Evolutionary conservation across 179 eudicot species (phyloP), one percentile per base, ranked within the genome.

Genomic region (Nepenthes alata): DNA sequence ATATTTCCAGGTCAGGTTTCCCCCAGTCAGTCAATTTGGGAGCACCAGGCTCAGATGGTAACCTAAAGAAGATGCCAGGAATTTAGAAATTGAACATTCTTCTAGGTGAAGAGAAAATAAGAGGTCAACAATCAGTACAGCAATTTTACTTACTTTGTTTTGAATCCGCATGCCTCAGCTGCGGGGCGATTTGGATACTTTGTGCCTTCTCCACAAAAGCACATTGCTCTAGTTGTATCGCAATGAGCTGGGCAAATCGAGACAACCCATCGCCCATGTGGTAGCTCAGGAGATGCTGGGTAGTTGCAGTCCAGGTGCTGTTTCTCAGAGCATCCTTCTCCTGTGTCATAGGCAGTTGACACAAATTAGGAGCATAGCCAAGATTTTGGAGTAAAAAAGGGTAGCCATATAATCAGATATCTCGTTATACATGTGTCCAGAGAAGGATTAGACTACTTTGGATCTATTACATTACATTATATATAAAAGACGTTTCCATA

Each of bases 201-300:
- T 65, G 98, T 81, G 59, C 85, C 93, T 83, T 89, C 83, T 49
- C 98, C 96, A 73, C 96, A 93, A 67, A 93, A 93, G 80, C 98
- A 93, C 89, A 89, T 80, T 47, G 98, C 90, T 82, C 87, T 75
- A 14, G 88, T 80, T 60, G 85, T 86, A 75, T 93, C 98, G 72
- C 98, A 93, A 65, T 80, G 71, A 70, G 93, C 79, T 11, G 96
- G 58, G 73, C 96, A 93, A 34, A 89, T 89, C 5, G 98, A 93
- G 66, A 89, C 95, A 48, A 86, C 88, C 90, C 90, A 93, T 59
- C 61, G 80, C 11, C 98, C 98, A 70, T 85, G 80, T 49, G 98
- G 98, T 63, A 58, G 69, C 47, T 86, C 83, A 51, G 86, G 72
- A 54, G 88, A 68, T 57, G 66, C 67, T 10, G 89, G 90, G 64